Conservation (phyloP, 768 basidiomycete species). For the Kwoniella mangroviensis region DNA sequence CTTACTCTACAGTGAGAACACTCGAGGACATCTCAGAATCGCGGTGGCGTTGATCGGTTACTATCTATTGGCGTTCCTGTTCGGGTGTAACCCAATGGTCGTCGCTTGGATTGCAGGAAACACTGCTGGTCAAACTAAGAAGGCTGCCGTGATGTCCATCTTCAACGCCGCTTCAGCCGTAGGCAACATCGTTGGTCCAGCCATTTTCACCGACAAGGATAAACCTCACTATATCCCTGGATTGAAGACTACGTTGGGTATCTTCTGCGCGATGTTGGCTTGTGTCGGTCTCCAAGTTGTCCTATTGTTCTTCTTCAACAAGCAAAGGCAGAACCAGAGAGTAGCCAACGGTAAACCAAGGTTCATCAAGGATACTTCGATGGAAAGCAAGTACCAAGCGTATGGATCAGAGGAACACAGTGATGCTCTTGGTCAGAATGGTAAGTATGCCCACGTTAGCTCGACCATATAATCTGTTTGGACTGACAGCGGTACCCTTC, state of each 20-base stretch:
- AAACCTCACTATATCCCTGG: slow-evolving; percentile 44
- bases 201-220: slow-evolving; percentile 52
- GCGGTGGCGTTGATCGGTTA: slow-evolving; percentile 50
- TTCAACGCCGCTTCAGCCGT: slow-evolving; percentile 63
- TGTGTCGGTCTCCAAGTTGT: slow-evolving; percentile 18
- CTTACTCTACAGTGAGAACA: slow-evolving; percentile 39
- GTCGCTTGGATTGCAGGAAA: slow-evolving; percentile 40
- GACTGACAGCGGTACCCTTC: neutral
- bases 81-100: slow-evolving; percentile 53
- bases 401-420: slow-evolving; percentile 23
- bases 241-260: slow-evolving; percentile 40
- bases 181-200: slow-evolving; percentile 59
- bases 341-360: slow-evolving; percentile 53
- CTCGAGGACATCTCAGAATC: slow-evolving; percentile 22
- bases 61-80: slow-evolving; percentile 56
- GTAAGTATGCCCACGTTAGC: slow-evolving; percentile 5
- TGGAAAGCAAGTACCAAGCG: slow-evolving; percentile 36
- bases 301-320: slow-evolving; percentile 47
- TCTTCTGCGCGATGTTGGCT: slow-evolving; percentile 39
- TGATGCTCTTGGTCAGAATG: slow-evolving; percentile 25
- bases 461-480: neutral
- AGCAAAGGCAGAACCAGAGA: slow-evolving; percentile 50
- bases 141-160: slow-evolving; percentile 60
- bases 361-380: slow-evolving; percentile 46
- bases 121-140: slow-evolving; percentile 47